Conservation (phyloP, 495 filamentous ascomycete genomes). For the Collariella sp. region DNA sequence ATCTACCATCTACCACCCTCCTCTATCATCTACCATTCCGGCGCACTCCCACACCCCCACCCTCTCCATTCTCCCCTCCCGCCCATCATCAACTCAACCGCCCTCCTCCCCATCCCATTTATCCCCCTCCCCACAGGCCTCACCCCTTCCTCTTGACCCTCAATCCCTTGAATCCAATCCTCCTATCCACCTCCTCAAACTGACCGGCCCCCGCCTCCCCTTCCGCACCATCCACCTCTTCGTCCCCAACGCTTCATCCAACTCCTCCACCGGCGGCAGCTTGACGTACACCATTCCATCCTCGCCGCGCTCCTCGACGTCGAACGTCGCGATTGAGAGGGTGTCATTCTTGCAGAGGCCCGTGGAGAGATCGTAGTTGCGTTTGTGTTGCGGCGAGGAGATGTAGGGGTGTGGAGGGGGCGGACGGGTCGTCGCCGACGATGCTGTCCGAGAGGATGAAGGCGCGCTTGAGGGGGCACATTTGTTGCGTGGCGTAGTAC, state of each 20-base stretch:
- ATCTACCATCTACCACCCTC: background rate
- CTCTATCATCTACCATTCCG: conserved; percentile 56
- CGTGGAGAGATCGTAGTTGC: conserved; percentile 71
- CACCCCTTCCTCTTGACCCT: conserved; percentile 30
- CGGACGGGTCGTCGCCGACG: conserved; percentile 63
- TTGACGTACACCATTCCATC: conserved; percentile 70
- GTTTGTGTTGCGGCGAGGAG: conserved; percentile 87
- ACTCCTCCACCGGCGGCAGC: conserved; percentile 75
- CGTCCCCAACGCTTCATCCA: conserved; percentile 77
- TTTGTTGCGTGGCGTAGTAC: conserved; percentile 90
- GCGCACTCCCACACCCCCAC: conserved; percentile 44
- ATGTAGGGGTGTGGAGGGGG: conserved; percentile 55
- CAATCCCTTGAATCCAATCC: conserved; percentile 37
- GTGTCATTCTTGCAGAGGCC: conserved; percentile 74
- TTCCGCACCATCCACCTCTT: conserved; percentile 74
- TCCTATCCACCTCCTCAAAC: conserved; percentile 63
- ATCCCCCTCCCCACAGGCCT: conserved; percentile 38
- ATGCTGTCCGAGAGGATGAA: conserved; percentile 85
- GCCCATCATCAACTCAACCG: conserved; percentile 33
- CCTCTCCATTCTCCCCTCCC: too few relatives aligned
- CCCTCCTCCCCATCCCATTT: conserved; percentile 30
- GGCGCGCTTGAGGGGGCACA: conserved; percentile 94
- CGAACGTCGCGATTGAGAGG: conserved; percentile 80
- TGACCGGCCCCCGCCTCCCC: conserved; percentile 52
- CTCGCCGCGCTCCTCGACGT: conserved; percentile 54